These are phyloP conservation scores for Pestalotiopsis sp. DNA, from an alignment of 2,329 filamentous ascomycete species.

Conservation along the genomic window DNA sequence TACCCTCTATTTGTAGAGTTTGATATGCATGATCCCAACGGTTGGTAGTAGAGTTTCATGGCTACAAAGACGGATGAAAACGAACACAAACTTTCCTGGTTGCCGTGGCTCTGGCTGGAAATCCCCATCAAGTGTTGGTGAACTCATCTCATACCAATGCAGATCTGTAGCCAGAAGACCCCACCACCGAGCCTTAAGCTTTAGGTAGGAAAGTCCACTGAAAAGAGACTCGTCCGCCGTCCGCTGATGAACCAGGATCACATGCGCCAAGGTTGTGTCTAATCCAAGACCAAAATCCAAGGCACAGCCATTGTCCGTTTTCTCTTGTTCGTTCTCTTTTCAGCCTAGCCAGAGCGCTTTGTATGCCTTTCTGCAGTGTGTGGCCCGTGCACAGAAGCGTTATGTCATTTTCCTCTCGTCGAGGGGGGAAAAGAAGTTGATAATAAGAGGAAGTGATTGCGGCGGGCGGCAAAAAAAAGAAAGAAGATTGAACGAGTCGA, in stretches of 20 bases:
- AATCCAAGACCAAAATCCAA: neutral
- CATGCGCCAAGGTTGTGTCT: neutral
- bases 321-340: neutral
- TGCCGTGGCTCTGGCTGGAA: no score
- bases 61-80: no score
- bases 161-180: neutral
- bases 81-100: neutral
- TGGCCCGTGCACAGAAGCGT: neutral
- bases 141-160: neutral
- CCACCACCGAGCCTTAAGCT: neutral
- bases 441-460: neutral
- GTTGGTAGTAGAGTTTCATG: no score
- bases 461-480: neutral
- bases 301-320: neutral
- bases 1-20: no score
- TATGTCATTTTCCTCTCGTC: conserved; percentile 6
- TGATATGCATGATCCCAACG: no score
- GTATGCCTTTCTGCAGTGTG: neutral
- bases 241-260: neutral
- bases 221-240: neutral
- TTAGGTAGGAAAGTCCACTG: neutral
- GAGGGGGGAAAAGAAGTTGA: neutral
- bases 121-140: neutral
- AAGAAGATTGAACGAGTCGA: neutral
- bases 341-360: neutral